Evolutionary conservation across 2,329 filamentous ascomycete species (phyloP), one percentile per base, ranked within the genome.

Genomic region (Monilinia fructigena): DNA sequence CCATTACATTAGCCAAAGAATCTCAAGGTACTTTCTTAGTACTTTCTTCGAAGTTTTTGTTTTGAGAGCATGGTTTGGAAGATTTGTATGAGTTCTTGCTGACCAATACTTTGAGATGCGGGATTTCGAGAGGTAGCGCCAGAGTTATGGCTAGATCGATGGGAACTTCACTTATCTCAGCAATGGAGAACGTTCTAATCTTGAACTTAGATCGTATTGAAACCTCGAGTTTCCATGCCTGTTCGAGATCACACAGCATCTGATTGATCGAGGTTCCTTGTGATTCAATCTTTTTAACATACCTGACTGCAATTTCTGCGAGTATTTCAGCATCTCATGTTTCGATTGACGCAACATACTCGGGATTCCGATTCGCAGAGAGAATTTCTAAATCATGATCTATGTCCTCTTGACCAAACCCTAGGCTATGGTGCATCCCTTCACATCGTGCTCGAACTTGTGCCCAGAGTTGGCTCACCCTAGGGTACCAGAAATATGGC

Each of bases 1-100:
- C 28, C 63, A 69, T 62, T 31, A 60, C 55, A 20, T 55, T 53
- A 3, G 67, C 63, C 42, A 67, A 67, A 4, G 48, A 6, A 18
- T 60, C 55, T 66, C 68, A 67, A n/a, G 58, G 38, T 20, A 68
- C 50, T 35, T 18, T 48, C 47, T 48, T 23, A 7, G 47, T 23
- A 11, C 47, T 2, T 12, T 47, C 47, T 23, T 48, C 20, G 20
- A 48, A 48, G 20, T n/a, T 23, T 23, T 48, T 5, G 20, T 7
- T 4, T 23, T 48, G 47, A n/a, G 47, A 48, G 23, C 20, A 48
- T 48, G 55, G 12, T 42, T 42, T 26, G n/a, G 14, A 18, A 42
- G 26, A 56, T 56, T 7, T 31, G 5, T 42, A 18, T 5, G 55
- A 56, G 4, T 10, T 56, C 14, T 42, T 56, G 7, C 7, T 18